Evolutionary conservation across 768 basidiomycete genomes (phyloP).

Genomic region (Lentinula sp.): DNA sequence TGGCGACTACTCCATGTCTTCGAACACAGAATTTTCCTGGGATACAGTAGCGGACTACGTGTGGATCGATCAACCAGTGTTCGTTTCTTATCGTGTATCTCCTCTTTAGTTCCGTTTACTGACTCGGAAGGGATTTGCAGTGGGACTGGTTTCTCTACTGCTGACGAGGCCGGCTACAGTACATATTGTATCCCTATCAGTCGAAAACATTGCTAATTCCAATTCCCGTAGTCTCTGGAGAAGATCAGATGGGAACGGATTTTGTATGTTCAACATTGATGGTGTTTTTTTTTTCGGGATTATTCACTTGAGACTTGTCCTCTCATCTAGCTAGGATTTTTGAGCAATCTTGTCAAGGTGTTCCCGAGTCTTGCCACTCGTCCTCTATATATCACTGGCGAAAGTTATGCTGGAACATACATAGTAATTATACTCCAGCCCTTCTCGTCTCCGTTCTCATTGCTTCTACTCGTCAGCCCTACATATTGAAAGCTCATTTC

Average conservation of each 20-base stretch:
- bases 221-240: slow-evolving; percentile 39
- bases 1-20: slow-evolving; percentile 32
- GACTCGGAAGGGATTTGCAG: neutral
- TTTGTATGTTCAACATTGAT: slow-evolving; percentile 32
- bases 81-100: slow-evolving; percentile 6
- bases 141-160: slow-evolving; percentile 1
- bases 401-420: slow-evolving; percentile 72
- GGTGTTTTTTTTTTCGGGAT: neutral
- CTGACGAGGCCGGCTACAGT: slow-evolving; percentile 4
- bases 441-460: neutral
- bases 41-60: slow-evolving; percentile 37
- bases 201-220: neutral
- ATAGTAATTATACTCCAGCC: slow-evolving; percentile 38
- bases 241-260: slow-evolving; percentile 59
- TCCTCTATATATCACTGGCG: slow-evolving; percentile 64
- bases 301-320: neutral
- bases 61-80: slow-evolving; percentile 53
- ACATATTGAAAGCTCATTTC: slow-evolving; percentile 72
- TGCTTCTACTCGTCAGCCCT: slow-evolving; percentile 40
- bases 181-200: neutral
- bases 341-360: slow-evolving; percentile 65
- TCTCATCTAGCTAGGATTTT: slow-evolving; percentile 55
- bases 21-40: slow-evolving; percentile 35
- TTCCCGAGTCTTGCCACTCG: slow-evolving; percentile 65
- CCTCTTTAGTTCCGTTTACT: slow-evolving; percentile 4